A percentile compares a stretch with the other conserved stretches of the same genome.
phyloP scores from a whole-genome alignment of 495 filamentous ascomycete genomes.

The Cercophora newfieldiana region DNA sequence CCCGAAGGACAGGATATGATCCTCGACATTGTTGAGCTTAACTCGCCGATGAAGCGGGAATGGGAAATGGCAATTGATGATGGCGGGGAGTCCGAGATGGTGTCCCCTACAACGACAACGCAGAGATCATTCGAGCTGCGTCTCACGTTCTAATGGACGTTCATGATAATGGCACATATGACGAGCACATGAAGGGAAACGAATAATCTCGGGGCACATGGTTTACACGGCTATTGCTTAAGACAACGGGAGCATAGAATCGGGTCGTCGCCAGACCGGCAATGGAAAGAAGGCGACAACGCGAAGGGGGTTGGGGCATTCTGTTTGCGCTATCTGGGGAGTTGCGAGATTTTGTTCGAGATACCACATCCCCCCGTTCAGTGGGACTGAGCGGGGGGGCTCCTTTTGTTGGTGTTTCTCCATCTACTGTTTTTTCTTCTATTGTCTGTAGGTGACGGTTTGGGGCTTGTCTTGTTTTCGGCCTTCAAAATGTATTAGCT shows the following conservation, averaged over 20 bases:
- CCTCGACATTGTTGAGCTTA: constrained; percentile 48
- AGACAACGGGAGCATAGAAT: not conserved
- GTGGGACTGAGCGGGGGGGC: constrained; percentile 3
- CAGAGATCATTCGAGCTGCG: constrained; percentile 48
- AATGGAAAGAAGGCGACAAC: not conserved
- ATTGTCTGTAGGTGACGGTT: not conserved
- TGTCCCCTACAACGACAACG: constrained; percentile 37
- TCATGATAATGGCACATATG: not conserved
- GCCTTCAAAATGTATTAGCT: not conserved
- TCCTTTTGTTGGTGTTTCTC: not conserved
- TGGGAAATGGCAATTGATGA: constrained; percentile 55
- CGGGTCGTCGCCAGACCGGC: not conserved
- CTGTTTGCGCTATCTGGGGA: not conserved
- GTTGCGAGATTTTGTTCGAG: constrained; percentile 10
- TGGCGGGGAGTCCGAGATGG: constrained; percentile 40
- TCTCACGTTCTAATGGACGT: constrained; percentile 44
- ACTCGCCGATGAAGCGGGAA: constrained; percentile 44
- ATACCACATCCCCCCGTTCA: constrained; percentile 14
- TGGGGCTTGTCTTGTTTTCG: not conserved
- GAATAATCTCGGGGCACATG: constrained; percentile 1
- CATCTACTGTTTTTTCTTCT: not conserved
- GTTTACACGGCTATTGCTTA: not conserved
- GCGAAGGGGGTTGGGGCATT: not conserved
- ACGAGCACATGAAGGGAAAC: constrained; percentile 2
- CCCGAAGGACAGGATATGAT: constrained; percentile 89